Percentiles rank a stretch among this genome's conserved stretches.
phyloP scores from a whole-genome alignment of 345 rosid species.

The Pseudoturritis turrita region DNA sequence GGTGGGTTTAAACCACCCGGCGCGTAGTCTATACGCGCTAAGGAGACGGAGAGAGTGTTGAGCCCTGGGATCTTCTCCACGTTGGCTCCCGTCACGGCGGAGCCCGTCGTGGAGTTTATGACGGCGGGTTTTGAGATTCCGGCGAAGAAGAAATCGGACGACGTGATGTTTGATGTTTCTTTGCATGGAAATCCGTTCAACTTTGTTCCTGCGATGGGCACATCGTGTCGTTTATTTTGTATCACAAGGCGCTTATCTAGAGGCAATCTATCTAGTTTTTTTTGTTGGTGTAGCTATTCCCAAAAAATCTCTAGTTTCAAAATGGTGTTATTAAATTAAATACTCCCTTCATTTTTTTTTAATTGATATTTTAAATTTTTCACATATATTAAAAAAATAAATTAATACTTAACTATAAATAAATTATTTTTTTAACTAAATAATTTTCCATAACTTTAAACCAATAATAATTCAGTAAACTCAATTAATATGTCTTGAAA shows the following conservation, averaged over 20 bases:
- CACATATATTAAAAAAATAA: too few species aligned
- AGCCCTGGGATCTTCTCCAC: conserved; percentile 61
- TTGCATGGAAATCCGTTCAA: conserved; percentile 65
- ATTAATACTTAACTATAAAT: too few species aligned
- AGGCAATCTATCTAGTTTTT: background rate
- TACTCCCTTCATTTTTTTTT: too few species aligned
- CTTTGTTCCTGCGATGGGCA: conserved; percentile 35
- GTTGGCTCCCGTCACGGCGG: conserved; percentile 46
- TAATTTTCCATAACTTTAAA: too few species aligned
- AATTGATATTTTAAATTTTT: too few species aligned
- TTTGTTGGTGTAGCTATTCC: background rate
- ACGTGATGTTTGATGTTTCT: conserved; percentile 41
- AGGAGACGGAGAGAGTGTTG: conserved; percentile 59
- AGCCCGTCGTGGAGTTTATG: conserved; percentile 48
- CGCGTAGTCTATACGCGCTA: conserved; percentile 51
- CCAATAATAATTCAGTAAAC: too few species aligned
- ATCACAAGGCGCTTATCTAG: background rate
- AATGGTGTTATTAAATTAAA: background rate
- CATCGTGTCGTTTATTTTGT: background rate
- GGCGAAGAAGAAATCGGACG: conserved; percentile 51
- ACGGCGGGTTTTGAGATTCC: conserved; percentile 50
- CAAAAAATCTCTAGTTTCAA: background rate
- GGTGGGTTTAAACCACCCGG: conserved; percentile 63
- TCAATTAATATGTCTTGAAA: too few species aligned
- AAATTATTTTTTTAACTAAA: too few species aligned